Percentiles rank a stretch among this genome's conserved stretches.
Evolutionary conservation across 306 rosid genomes (phyloP).

Genomic region (Prinsepia uniflora): DNA sequence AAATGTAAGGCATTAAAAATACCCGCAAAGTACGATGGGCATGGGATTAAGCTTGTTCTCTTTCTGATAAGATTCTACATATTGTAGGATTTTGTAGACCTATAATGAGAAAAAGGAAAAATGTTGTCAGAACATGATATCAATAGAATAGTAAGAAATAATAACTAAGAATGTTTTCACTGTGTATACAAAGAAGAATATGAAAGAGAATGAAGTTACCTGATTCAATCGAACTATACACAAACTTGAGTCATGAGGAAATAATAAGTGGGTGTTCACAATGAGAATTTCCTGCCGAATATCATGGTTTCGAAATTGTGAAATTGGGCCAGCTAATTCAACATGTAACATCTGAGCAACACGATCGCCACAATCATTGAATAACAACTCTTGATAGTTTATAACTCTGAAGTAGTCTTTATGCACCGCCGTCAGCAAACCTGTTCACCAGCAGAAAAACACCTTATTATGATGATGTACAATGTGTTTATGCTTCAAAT

Average conservation of each 20-base stretch:
- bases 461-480: slow-evolving; percentile 4
- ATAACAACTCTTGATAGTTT: slow-evolving; percentile 57
- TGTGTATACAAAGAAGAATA: not conserved
- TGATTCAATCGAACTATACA: slow-evolving; percentile 68
- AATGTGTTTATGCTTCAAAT: not conserved
- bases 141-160: not conserved
- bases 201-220: slow-evolving; percentile 34
- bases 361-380: slow-evolving; percentile 88
- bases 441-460: slow-evolving; percentile 40
- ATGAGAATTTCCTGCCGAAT: slow-evolving; percentile 69
- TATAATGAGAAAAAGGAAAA: slow-evolving; percentile 20
- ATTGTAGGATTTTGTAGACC: slow-evolving; percentile 86
- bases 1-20: slow-evolving; percentile 4
- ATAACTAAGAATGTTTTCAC: not conserved
- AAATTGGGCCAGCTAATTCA: slow-evolving; percentile 45
- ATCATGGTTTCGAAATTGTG: slow-evolving; percentile 35
- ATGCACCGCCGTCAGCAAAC: slow-evolving; percentile 76
- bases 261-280: slow-evolving; percentile 88
- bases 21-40: slow-evolving; percentile 96
- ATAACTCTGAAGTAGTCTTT: slow-evolving; percentile 56
- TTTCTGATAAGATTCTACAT: slow-evolving; percentile 79
- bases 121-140: slow-evolving; percentile 7
- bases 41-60: slow-evolving; percentile 79
- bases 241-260: slow-evolving; percentile 91
- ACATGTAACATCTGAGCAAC: slow-evolving; percentile 93